Percentiles rank a stretch among this genome's conserved stretches.
These are phyloP conservation scores for Ophiobolus disseminans DNA, from an alignment of 2,329 filamentous ascomycete species.

Conservation along the genomic window DNA sequence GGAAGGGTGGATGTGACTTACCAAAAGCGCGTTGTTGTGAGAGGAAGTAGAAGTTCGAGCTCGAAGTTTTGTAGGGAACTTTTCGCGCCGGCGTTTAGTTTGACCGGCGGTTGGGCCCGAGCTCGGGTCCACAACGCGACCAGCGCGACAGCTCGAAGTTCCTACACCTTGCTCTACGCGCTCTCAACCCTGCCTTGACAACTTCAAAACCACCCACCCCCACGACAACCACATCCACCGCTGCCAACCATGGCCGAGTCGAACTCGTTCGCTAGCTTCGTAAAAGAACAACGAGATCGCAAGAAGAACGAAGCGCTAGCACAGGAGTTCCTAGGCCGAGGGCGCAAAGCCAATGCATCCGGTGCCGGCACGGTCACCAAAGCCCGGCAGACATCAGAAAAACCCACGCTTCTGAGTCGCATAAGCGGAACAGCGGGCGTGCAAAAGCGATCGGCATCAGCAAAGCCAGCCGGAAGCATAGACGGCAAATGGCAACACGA, in stretches of 20 bases:
- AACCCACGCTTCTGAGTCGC: constrained; percentile 70
- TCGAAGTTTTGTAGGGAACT: constrained; percentile 29
- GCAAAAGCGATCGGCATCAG: constrained; percentile 63
- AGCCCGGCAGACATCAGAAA: constrained; percentile 52
- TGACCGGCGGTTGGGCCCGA: constrained; percentile 20
- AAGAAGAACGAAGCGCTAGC: constrained; percentile 77
- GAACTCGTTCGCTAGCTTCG: constrained; percentile 38
- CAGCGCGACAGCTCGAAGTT: constrained; percentile 12
- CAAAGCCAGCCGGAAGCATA: constrained; percentile 61
- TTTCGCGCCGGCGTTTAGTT: constrained; percentile 29
- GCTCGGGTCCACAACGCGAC: constrained; percentile 19
- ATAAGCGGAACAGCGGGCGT: constrained; percentile 73
- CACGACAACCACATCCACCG: background rate
- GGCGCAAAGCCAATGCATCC: constrained; percentile 63
- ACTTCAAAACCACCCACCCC: constrained; percentile 2
- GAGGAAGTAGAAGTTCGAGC: constrained; percentile 20
- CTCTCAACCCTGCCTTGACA: background rate
- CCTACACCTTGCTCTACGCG: constrained; percentile 8
- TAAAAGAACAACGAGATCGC: constrained; percentile 63
- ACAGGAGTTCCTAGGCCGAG: constrained; percentile 70
- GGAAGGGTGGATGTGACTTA: constrained; percentile 31
- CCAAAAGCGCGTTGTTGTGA: constrained; percentile 34
- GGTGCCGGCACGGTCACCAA: constrained; percentile 56
- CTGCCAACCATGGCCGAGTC: constrained; percentile 29
- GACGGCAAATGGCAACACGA: constrained; percentile 76